Evolutionary conservation across 2,329 filamentous ascomycete species (phyloP).

Genomic region (Xylariales sp.): DNA sequence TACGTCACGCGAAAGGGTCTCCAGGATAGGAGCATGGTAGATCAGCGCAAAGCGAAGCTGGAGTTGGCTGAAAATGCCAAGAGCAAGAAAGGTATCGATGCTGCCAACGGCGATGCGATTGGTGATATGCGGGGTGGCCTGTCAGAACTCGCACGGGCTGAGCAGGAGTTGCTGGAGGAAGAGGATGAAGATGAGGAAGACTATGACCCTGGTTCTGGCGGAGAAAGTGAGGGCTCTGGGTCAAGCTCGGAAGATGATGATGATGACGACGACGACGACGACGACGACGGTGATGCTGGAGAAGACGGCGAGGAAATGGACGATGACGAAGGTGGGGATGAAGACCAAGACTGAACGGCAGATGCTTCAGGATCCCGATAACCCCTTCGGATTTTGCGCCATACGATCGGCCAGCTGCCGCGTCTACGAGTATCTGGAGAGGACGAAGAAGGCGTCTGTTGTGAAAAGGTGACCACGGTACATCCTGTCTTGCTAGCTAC

Average conservation of each 20-base stretch:
- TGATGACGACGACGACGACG: conserved; percentile 46
- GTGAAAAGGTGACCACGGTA: too few species aligned
- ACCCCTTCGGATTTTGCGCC: too few species aligned
- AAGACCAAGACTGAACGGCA: neutral
- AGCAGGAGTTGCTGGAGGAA: conserved; percentile 49
- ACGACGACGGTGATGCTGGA: conserved; percentile 35
- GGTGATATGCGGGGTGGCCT: conserved; percentile 35
- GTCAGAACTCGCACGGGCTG: conserved; percentile 45
- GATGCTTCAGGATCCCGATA: too few species aligned
- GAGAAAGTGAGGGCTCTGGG: conserved; percentile 54
- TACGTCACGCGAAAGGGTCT: conserved; percentile 58
- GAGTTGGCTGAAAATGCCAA: conserved; percentile 56
- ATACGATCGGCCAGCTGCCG: too few species aligned
- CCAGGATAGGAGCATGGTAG: conserved; percentile 65
- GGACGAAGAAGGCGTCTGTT: too few species aligned
- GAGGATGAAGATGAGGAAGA: conserved; percentile 63
- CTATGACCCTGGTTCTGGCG: conserved; percentile 59
- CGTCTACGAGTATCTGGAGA: too few species aligned
- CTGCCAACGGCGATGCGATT: conserved; percentile 19
- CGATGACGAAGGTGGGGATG: conserved; percentile 15
- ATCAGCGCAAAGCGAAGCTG: conserved; percentile 60
- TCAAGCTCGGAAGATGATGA: conserved; percentile 46
- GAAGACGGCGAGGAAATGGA: conserved; percentile 34
- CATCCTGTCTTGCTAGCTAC: too few species aligned
- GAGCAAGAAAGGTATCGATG: conserved; percentile 30